Percentiles rank a stretch among this genome's conserved stretches.
Conservation (phyloP, 495 filamentous ascomycete species). For the Aspergillus asperescens region DNA sequence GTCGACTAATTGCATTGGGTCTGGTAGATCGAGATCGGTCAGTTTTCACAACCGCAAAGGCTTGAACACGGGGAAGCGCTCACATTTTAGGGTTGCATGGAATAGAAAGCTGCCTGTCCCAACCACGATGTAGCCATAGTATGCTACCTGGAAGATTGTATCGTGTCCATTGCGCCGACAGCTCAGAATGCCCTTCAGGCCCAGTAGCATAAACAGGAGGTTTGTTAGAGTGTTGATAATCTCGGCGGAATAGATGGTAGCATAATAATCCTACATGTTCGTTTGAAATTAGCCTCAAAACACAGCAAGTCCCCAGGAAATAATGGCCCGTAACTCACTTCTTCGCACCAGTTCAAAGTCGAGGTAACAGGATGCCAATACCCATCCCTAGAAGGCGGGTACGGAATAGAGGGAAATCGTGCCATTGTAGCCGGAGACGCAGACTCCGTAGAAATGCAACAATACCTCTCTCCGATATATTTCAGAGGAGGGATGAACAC, state of each 20-base stretch:
- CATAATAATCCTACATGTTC: slow-evolving; percentile 55
- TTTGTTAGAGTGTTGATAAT: slow-evolving; percentile 77
- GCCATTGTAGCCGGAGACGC: slow-evolving; percentile 23
- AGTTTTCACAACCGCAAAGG: slow-evolving; percentile 8
- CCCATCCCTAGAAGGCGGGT: slow-evolving; percentile 59
- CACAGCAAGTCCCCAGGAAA: neutral
- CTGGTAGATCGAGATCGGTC: slow-evolving; percentile 38
- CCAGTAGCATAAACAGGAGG: slow-evolving; percentile 68
- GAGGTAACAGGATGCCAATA: slow-evolving; percentile 85
- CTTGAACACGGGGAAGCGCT: slow-evolving; percentile 9
- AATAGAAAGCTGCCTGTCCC: slow-evolving; percentile 78
- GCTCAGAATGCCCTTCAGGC: slow-evolving; percentile 64
- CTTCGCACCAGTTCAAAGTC: slow-evolving; percentile 91
- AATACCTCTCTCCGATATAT: no score
- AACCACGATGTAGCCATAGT: slow-evolving; percentile 71
- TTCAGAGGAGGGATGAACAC: neutral
- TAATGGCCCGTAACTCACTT: slow-evolving; percentile 47
- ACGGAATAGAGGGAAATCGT: slow-evolving; percentile 57
- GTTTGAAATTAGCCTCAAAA: neutral
- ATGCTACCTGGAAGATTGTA: slow-evolving; percentile 64
- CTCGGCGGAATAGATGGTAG: slow-evolving; percentile 55
- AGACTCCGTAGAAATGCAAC: slow-evolving; percentile 5
- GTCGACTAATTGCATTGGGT: slow-evolving; percentile 96
- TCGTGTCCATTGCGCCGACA: slow-evolving; percentile 67
- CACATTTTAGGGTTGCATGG: slow-evolving; percentile 78